A percentile compares a stretch with the other conserved stretches of the same genome.
These are phyloP conservation scores for Salvia splendens DNA, from an alignment of 257 asterid species.

Conservation along the genomic window DNA sequence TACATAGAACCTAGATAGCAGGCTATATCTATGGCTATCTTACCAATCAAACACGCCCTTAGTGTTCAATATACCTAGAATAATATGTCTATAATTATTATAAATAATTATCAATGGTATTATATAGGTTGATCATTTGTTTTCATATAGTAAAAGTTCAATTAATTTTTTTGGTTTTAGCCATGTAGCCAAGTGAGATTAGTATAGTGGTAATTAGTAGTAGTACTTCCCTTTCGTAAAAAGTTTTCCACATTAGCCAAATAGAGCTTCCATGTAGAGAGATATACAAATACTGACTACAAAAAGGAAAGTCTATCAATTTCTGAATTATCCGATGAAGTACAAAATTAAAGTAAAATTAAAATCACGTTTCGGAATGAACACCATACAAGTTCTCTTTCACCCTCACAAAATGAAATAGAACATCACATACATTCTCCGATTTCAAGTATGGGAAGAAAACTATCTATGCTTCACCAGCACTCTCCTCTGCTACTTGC, in stretches of 20 bases:
- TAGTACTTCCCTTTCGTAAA: no score
- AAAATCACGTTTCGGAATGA: constrained; percentile 17
- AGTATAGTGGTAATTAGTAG: no score
- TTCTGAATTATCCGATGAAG: constrained; percentile 3
- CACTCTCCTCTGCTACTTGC: constrained; percentile 16
- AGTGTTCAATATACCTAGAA: no score
- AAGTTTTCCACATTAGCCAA: background rate
- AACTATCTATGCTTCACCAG: constrained; percentile 13
- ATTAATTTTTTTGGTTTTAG: no score
- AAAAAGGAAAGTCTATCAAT: background rate
- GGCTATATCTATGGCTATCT: no score
- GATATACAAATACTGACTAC: background rate
- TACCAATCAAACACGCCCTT: no score
- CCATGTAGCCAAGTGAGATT: no score
- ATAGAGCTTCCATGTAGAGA: background rate
- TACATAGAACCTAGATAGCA: no score
- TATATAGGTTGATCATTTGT: no score
- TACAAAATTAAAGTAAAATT: background rate
- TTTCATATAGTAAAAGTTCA: no score
- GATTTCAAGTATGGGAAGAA: background rate
- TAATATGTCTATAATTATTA: no score
- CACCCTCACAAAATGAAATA: constrained; percentile 2
- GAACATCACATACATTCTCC: constrained; percentile 22
- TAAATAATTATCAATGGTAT: no score
- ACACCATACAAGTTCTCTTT: constrained; percentile 6